These are phyloP conservation scores for Globisporangium polare DNA, from an alignment of 352 stramenopile genomes.

Conservation along the genomic window DNA sequence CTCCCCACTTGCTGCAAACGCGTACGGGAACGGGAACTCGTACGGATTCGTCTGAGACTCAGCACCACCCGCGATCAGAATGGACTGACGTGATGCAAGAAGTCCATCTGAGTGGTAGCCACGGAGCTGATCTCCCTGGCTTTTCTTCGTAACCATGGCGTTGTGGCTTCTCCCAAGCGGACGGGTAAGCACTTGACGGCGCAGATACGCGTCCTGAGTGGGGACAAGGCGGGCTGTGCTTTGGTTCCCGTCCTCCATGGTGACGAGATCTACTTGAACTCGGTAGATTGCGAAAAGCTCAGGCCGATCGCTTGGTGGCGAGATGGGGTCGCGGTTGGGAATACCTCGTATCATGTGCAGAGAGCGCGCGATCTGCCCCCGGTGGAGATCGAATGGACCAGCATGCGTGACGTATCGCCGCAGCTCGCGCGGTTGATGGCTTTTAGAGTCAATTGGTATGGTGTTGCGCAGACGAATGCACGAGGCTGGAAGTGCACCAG, in stretches of 20 bases:
- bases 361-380: constrained; percentile 5
- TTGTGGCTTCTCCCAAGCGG: neutral
- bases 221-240: neutral
- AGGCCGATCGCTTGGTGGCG: neutral
- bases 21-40: constrained; percentile 6
- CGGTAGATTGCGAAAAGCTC: constrained; percentile 10
- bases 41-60: neutral
- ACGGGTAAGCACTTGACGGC: constrained; percentile 1
- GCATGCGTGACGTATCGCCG: constrained; percentile 21
- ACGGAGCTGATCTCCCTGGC: neutral
- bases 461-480: constrained; percentile 1
- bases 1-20: constrained; percentile 3
- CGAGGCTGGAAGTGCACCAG: neutral
- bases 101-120: neutral
- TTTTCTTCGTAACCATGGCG: neutral
- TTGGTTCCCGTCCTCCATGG: neutral
- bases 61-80: constrained; percentile 5
- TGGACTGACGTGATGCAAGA: constrained; percentile 3
- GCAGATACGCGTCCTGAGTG: neutral
- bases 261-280: constrained; percentile 9
- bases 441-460: neutral
- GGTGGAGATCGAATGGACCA: constrained; percentile 8
- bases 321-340: neutral
- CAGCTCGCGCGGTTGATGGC: neutral
- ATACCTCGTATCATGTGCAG: constrained; percentile 10